These are phyloP conservation scores for Camelina hispida DNA, from an alignment of 345 rosid species.

Conservation along the genomic window DNA sequence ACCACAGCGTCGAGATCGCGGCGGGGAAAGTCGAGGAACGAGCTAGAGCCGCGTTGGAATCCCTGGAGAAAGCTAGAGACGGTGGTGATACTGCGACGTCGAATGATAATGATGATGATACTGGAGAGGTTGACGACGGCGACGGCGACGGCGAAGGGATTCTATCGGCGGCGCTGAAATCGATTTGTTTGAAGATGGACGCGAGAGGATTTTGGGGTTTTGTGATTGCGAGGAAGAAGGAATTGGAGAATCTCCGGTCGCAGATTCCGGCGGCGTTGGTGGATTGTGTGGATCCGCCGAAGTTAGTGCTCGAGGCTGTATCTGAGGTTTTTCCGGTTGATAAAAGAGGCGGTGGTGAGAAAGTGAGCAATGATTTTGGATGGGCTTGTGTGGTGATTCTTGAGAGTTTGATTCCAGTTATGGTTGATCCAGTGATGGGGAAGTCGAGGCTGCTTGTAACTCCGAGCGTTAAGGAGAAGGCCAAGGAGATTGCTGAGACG, in stretches of 20 bases:
- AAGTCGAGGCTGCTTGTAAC: slow-evolving; percentile 75
- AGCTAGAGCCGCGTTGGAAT: slow-evolving; percentile 39
- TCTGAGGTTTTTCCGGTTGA: slow-evolving; percentile 87
- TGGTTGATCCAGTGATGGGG: slow-evolving; percentile 84
- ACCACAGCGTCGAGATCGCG: slow-evolving; percentile 79
- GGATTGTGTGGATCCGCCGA: slow-evolving; percentile 84
- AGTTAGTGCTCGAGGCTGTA: slow-evolving; percentile 73
- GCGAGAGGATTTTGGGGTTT: slow-evolving; percentile 70
- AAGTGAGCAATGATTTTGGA: slow-evolving; percentile 62
- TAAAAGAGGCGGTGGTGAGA: slow-evolving; percentile 51
- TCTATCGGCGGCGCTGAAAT: slow-evolving; percentile 47
- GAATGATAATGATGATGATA: slow-evolving; percentile 53
- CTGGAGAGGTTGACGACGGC: slow-evolving; percentile 71
- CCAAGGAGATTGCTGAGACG: slow-evolving; percentile 73
- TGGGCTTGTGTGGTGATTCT: slow-evolving; percentile 91
- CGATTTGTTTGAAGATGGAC: slow-evolving; percentile 64
- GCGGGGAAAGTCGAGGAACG: slow-evolving; percentile 58
- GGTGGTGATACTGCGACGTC: slow-evolving; percentile 52
- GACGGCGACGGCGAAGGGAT: slow-evolving; percentile 66
- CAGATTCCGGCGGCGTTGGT: slow-evolving; percentile 64
- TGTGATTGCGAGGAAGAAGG: slow-evolving; percentile 69
- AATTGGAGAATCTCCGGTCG: slow-evolving; percentile 59
- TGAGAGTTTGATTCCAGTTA: slow-evolving; percentile 82
- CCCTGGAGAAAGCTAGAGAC: slow-evolving; percentile 31
- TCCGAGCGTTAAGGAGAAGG: slow-evolving; percentile 65